phyloP scores from a whole-genome alignment of 441 rosid genomes.

The Erodium texanum region DNA sequence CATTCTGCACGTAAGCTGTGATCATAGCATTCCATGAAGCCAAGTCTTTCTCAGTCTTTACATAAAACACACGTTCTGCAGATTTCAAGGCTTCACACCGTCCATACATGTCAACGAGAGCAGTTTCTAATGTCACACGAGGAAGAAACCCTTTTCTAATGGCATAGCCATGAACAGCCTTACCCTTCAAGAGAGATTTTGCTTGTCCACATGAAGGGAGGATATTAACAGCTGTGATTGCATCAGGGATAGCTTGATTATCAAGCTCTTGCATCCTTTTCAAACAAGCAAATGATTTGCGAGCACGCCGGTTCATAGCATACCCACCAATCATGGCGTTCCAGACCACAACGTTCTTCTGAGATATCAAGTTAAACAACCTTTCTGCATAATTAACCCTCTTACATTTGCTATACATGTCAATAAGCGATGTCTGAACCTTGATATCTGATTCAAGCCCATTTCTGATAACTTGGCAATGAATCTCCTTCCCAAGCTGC shows the following conservation, averaged over 20 bases:
- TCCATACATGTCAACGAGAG: constrained; percentile 2
- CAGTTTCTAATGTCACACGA: neutral
- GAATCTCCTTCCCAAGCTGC: neutral
- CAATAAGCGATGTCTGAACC: constrained; percentile 1
- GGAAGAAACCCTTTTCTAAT: neutral
- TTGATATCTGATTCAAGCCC: neutral
- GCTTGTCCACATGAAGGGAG: neutral
- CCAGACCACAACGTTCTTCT: neutral
- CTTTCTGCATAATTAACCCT: neutral
- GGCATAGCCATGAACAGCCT: neutral
- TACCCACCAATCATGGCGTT: neutral
- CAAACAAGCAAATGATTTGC: neutral
- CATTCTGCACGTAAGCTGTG: neutral
- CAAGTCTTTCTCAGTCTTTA: neutral
- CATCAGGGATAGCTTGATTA: neutral
- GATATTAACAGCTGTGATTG: neutral
- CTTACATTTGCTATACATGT: neutral
- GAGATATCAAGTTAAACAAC: neutral
- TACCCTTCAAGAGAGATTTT: neutral
- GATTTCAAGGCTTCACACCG: neutral
- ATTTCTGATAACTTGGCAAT: neutral
- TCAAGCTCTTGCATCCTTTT: neutral
- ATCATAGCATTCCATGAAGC: neutral
- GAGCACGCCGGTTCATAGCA: neutral
- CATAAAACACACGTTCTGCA: neutral